A percentile compares a stretch with the other conserved stretches of the same genome.
Evolutionary conservation across 176 grass and related monocot genomes (phyloP).

Genomic region (Rhynchospora pubera): DNA sequence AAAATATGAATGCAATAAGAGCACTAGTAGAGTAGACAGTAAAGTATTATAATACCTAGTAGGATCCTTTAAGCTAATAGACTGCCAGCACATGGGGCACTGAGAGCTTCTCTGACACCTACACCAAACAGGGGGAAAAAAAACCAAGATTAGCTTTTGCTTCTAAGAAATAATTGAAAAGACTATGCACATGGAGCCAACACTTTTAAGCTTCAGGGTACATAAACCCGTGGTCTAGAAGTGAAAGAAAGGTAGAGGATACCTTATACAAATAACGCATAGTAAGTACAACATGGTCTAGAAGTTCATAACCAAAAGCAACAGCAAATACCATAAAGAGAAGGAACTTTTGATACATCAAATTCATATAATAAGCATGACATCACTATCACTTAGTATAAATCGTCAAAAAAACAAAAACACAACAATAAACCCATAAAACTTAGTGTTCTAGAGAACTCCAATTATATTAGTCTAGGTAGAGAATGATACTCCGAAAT

Average conservation of each 20-base stretch:
- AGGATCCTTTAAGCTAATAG: slow-evolving; percentile 87
- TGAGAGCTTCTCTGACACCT: slow-evolving; percentile 99
- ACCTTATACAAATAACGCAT: too few relatives aligned
- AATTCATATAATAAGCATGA: background rate
- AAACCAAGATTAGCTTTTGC: background rate
- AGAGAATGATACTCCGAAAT: background rate
- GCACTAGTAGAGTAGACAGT: background rate
- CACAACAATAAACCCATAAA: background rate
- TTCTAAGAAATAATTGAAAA: background rate
- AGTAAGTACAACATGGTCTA: too few relatives aligned
- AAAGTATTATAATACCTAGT: slow-evolving; percentile 39
- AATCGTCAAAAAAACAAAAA: background rate
- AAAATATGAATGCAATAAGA: background rate
- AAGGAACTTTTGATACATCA: background rate
- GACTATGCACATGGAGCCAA: background rate
- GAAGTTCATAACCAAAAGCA: too few relatives aligned
- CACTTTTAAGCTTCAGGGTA: slow-evolving; percentile 1
- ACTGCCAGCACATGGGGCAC: slow-evolving; percentile 93
- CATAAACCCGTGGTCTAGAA: too few relatives aligned
- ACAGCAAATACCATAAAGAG: background rate
- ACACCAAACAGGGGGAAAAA: background rate
- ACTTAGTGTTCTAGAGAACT: background rate
- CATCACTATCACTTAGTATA: background rate
- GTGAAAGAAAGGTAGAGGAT: too few relatives aligned
- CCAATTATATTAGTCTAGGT: background rate